phyloP scores from a whole-genome alignment of 179 eudicot species.

The Silene vulgaris region DNA sequence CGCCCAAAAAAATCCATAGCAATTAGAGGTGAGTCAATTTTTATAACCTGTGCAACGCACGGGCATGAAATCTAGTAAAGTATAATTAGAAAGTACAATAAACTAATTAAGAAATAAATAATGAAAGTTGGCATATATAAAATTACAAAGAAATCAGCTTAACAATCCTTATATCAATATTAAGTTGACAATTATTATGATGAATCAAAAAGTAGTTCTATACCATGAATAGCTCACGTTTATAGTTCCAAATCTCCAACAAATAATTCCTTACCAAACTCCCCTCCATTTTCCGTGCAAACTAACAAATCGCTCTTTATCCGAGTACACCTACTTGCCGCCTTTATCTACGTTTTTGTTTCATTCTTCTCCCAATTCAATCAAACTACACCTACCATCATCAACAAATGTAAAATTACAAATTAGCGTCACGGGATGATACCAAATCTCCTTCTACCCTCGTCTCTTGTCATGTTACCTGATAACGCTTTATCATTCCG shows the following conservation, averaged over 20 bases:
- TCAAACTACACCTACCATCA: neutral
- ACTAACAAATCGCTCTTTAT: neutral
- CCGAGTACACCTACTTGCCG: neutral
- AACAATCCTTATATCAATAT: neutral
- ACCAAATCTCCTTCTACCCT: neutral
- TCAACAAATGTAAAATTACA: no score
- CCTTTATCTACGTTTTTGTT: neutral
- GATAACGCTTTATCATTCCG: no score
- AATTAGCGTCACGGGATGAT: neutral
- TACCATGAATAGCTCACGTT: constrained; percentile 11
- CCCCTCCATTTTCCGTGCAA: neutral
- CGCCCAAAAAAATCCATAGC: no score
- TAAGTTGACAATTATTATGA: neutral
- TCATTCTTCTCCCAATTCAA: neutral
- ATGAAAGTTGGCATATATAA: neutral
- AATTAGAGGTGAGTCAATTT: no score
- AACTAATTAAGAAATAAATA: no score
- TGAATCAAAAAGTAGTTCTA: constrained; percentile 5
- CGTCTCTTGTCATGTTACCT: no score
- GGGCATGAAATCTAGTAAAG: no score
- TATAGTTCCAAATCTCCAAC: neutral
- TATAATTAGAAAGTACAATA: no score
- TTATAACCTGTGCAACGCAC: no score
- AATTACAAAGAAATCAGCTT: neutral
- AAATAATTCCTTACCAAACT: neutral